Base-by-base conservation (phyloP, 2,329 filamentous ascomycete species). In the Epichloe sibirici region DNA sequence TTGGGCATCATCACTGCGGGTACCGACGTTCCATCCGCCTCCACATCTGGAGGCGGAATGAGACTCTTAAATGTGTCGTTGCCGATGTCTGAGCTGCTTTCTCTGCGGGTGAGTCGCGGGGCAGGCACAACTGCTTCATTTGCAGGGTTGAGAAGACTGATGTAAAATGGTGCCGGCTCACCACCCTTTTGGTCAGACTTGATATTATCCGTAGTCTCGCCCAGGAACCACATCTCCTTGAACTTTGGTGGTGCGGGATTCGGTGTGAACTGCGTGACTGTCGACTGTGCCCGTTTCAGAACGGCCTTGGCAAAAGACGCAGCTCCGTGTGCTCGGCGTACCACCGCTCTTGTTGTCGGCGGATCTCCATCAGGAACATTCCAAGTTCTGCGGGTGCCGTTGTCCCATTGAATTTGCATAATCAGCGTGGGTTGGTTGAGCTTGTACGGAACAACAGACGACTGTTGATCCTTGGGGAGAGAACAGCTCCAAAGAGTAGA, bases 131-230 rank as follows among this genome's bases (percentile, higher is more conserved):
- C 62, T 35, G 66, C 61, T 31, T 31, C 31, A 46, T 73, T 68
- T 15, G 67, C 56, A 0, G 76, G 74, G 4, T 71, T 66, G 11
- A 90, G 70, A 51, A 95, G 75, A 31, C 83, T 88, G 58, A 95
- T 86, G 66, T 85, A 95, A 67, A 96, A 95, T 0, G 91, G 90
- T 0, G 91, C 94, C 8, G 83, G 78, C 69, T 95, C 90, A 57
- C 90, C 90, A 1, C 83, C 83, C 66, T 91, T 95, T 4, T 83
- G 70, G 43, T 77, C 61, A 0, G 76, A 75, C 12, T 77, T 73
- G 56, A 88, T 81, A 0, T 78, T 76, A 61, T 97, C 91, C 0
- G 90, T 95, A 0, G 88, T 90, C 63, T 90, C 87, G 4, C 90
- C 90, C 7, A 96, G 68, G 62, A 96, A 95, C 56, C 72, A 77